phyloP scores from a whole-genome alignment of 352 stramenopile species.

The Hyaloperonospora brassicae region DNA sequence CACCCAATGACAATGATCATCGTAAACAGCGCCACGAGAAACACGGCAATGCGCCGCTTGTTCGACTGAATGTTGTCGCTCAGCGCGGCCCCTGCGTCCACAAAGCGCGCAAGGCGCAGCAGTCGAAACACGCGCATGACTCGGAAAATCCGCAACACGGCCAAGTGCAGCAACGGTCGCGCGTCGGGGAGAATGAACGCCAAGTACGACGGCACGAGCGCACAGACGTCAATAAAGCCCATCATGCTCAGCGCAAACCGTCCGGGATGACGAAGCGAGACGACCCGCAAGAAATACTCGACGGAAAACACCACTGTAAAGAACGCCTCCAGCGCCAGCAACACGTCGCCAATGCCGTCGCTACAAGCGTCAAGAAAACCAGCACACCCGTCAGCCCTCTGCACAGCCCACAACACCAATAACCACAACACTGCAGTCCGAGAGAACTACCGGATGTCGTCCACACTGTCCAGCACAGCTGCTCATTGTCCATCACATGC shows the following conservation, averaged over 20 bases:
- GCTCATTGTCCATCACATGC: conserved; percentile 31
- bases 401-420: conserved; percentile 7
- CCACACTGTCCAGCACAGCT: conserved; percentile 65
- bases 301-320: conserved; percentile 81
- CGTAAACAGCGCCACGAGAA: conserved; percentile 63
- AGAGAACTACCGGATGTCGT: conserved; percentile 38
- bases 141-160: conserved; percentile 68
- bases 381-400: conserved; percentile 21
- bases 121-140: conserved; percentile 74
- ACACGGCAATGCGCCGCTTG: conserved; percentile 70
- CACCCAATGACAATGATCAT: conserved; percentile 79
- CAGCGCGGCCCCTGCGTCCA: conserved; percentile 54
- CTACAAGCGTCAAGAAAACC: conserved; percentile 19
- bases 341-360: conserved; percentile 58
- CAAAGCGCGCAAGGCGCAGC: conserved; percentile 61
- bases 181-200: conserved; percentile 49
- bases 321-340: conserved; percentile 70
- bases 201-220: conserved; percentile 70
- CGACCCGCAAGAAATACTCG: conserved; percentile 64
- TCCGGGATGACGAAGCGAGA: conserved; percentile 55
- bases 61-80: conserved; percentile 78
- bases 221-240: conserved; percentile 69
- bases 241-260: conserved; percentile 62
- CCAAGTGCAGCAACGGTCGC: conserved; percentile 52
- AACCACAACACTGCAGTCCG: not conserved